A percentile compares a stretch with the other conserved stretches of the same genome.
Evolutionary conservation across 768 basidiomycete species (phyloP).

Genomic region (Stropharia rugosoannulata): DNA sequence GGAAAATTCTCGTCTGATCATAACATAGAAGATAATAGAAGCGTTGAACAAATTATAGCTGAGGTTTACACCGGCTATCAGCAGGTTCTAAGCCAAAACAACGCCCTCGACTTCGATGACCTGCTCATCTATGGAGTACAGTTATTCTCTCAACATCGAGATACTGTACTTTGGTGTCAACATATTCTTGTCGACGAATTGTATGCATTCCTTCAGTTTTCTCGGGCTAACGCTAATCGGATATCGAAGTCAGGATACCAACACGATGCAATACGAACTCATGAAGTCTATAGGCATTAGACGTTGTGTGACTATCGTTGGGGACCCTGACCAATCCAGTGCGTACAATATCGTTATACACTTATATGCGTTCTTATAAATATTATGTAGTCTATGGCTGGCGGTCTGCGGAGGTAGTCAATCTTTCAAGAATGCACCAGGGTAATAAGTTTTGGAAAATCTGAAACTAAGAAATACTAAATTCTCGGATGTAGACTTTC

Average conservation of each 20-base stretch:
- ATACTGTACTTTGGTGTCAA: conserved; percentile 55
- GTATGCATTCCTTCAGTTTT: conserved; percentile 38
- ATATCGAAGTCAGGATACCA: conserved; percentile 69
- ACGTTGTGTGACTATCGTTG: conserved; percentile 73
- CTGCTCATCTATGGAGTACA: conserved; percentile 71
- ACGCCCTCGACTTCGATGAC: conserved; percentile 88
- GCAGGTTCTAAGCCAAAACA: conserved; percentile 51
- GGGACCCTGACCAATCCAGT: conserved; percentile 92
- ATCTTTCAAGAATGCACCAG: conserved; percentile 68
- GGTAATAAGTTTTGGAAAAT: conserved; percentile 33
- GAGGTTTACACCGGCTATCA: conserved; percentile 70
- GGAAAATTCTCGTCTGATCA: not conserved
- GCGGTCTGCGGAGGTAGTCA: conserved; percentile 78
- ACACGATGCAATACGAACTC: conserved; percentile 77
- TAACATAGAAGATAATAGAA: conserved; percentile 7
- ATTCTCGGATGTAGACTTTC: conserved; percentile 53
- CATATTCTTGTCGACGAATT: conserved; percentile 85
- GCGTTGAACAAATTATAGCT: conserved; percentile 40
- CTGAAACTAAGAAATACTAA: not conserved
- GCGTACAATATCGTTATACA: conserved; percentile 1
- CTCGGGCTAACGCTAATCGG: not conserved
- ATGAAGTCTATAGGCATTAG: conserved; percentile 63
- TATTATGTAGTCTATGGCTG: conserved; percentile 72
- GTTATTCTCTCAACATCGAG: conserved; percentile 52
- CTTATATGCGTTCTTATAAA: not conserved